phyloP scores from a whole-genome alignment of 495 filamentous ascomycete genomes.

The Lophiostoma macrostomum region DNA sequence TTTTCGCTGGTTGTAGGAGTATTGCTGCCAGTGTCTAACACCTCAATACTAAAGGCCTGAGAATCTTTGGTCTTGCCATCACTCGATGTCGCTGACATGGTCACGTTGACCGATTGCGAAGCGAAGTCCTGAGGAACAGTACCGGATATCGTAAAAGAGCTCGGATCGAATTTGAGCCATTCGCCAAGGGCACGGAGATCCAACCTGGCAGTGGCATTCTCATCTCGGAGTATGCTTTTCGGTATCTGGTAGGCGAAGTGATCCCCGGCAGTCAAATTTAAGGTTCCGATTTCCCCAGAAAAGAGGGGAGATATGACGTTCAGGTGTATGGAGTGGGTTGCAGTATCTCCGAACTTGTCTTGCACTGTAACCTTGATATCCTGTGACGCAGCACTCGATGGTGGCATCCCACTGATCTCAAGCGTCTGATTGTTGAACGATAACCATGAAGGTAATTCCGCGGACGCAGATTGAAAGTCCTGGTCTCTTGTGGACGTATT shows the following conservation, averaged over 20 bases:
- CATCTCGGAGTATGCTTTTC: slow-evolving; percentile 50
- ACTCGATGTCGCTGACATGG: slow-evolving; percentile 22
- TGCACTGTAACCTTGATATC: slow-evolving; percentile 65
- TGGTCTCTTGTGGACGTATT: slow-evolving; percentile 48
- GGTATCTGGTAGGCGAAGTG: slow-evolving; percentile 64
- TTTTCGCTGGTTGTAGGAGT: not conserved
- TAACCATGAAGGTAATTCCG: slow-evolving; percentile 66
- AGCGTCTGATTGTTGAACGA: slow-evolving; percentile 62
- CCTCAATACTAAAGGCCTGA: slow-evolving; percentile 31
- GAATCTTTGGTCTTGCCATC: slow-evolving; percentile 18
- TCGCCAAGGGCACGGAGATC: slow-evolving; percentile 50
- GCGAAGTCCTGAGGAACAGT: slow-evolving; percentile 53
- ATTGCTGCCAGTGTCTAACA: slow-evolving; percentile 1
- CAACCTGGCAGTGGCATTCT: slow-evolving; percentile 54
- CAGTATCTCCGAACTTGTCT: slow-evolving; percentile 62
- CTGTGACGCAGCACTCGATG: slow-evolving; percentile 50
- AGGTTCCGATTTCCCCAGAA: slow-evolving; percentile 41
- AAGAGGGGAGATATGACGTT: slow-evolving; percentile 50
- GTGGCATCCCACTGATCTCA: slow-evolving; percentile 62
- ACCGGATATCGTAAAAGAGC: slow-evolving; percentile 58
- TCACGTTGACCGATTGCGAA: slow-evolving; percentile 31
- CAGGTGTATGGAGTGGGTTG: slow-evolving; percentile 62
- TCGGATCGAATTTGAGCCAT: slow-evolving; percentile 67
- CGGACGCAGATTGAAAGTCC: slow-evolving; percentile 50
- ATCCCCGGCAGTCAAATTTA: slow-evolving; percentile 60